phyloP scores from a whole-genome alignment of 129 eudicot genomes.

The Pseudognaphalium luteoalbum region DNA sequence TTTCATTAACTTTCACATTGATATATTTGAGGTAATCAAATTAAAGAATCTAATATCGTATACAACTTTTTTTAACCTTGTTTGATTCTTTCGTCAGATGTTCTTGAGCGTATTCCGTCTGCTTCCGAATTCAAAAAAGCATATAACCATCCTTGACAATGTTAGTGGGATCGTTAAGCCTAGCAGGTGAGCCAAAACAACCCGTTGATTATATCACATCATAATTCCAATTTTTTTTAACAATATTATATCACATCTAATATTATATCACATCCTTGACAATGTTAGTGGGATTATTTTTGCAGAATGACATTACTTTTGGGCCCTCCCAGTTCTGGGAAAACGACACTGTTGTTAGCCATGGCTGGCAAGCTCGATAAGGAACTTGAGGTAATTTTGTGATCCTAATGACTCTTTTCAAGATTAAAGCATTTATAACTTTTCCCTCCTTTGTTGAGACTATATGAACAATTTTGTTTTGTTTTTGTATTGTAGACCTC shows the following conservation, averaged over 20 bases:
- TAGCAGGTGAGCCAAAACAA: constrained; percentile 49
- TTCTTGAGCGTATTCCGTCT: constrained; percentile 44
- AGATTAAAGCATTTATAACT: neutral
- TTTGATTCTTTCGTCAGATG: constrained; percentile 31
- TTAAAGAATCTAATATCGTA: neutral
- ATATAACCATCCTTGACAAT: constrained; percentile 64
- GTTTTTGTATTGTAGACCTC: constrained; percentile 35
- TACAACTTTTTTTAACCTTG: neutral
- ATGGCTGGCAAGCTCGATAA: constrained; percentile 73
- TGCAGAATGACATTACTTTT: constrained; percentile 79
- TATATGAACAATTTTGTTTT: neutral
- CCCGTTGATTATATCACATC: neutral
- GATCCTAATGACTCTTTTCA: neutral
- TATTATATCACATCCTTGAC: no score
- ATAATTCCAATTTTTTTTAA: no score
- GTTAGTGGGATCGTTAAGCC: constrained; percentile 78
- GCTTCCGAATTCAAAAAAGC: constrained; percentile 61
- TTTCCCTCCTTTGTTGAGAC: neutral
- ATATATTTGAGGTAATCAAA: constrained; percentile 50
- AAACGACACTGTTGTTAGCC: constrained; percentile 70
- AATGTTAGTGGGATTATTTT: no score
- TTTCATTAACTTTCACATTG: constrained; percentile 49
- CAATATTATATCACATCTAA: no score
- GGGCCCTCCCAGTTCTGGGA: constrained; percentile 92
- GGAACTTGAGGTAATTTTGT: constrained; percentile 43